Conservation (phyloP, 1,284 basidiomycete species). For the Phlebopus sp. region DNA sequence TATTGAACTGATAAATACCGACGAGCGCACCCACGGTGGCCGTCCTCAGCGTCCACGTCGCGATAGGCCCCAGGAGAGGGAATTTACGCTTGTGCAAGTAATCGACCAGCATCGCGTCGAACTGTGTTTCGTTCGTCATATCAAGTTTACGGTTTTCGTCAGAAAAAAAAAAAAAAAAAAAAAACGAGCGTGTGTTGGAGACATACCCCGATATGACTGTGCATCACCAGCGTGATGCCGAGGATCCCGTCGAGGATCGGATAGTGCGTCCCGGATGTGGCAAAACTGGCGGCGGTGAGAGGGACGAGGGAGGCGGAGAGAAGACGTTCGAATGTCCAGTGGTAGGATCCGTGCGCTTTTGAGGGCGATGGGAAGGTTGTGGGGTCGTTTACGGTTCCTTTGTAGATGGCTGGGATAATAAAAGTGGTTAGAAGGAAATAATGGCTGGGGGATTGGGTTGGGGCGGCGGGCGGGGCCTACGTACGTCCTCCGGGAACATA, state of each 20-base stretch:
- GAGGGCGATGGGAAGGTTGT: constrained; percentile 83
- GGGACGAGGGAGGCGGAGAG: constrained; percentile 88
- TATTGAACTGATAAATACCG: constrained; percentile 97
- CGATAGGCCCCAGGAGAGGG: constrained; percentile 69
- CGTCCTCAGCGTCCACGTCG: constrained; percentile 74
- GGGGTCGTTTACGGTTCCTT: constrained; percentile 95
- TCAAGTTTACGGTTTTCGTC: not conserved
- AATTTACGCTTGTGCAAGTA: constrained; percentile 96
- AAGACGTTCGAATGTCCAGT: constrained; percentile 97
- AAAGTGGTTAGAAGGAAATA: constrained; percentile 5
- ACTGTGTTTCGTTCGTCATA: constrained; percentile 43
- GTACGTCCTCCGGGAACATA: constrained; percentile 72
- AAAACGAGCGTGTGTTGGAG: no score
- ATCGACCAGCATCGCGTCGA: constrained; percentile 76
- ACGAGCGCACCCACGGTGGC: constrained; percentile 83
- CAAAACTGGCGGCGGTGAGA: constrained; percentile 80
- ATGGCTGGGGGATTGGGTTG: not conserved
- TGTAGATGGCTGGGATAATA: constrained; percentile 87
- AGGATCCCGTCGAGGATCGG: constrained; percentile 88
- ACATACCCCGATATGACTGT: constrained; percentile 92
- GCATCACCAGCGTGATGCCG: constrained; percentile 84
- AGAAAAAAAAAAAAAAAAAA: no score
- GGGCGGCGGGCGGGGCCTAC: no score
- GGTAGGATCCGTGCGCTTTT: constrained; percentile 87
- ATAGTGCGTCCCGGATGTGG: constrained; percentile 66